Conservation (phyloP, 2,329 filamentous ascomycete genomes). For the Scytalidium sp. region DNA sequence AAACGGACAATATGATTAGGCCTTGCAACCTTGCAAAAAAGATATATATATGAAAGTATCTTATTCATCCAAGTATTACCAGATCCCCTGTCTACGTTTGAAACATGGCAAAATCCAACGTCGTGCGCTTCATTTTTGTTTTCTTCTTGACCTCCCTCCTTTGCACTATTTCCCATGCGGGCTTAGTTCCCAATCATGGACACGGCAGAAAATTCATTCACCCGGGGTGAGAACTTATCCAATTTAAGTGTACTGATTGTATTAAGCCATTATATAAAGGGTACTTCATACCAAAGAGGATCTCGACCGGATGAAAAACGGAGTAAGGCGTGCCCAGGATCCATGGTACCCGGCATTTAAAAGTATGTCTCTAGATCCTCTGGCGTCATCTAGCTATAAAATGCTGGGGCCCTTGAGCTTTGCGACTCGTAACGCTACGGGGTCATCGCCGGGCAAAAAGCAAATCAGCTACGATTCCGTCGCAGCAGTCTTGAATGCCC, state of each 20-base stretch:
- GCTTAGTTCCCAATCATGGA: not conserved
- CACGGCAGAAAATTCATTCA: not conserved
- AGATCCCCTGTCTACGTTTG: not conserved
- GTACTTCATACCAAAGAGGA: constrained; percentile 33
- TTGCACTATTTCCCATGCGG: not conserved
- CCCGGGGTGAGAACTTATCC: not conserved
- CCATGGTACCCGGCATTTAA: constrained; percentile 34
- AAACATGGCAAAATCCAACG: not conserved
- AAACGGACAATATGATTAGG: not conserved
- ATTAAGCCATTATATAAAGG: not conserved
- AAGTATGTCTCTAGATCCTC: constrained; percentile 26
- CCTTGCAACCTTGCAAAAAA: not conserved
- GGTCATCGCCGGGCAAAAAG: constrained; percentile 31
- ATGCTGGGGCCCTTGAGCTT: constrained; percentile 21
- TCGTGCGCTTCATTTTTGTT: not conserved
- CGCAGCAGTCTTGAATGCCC: constrained; percentile 34
- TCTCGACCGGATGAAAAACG: constrained; percentile 36
- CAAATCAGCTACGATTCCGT: constrained; percentile 29
- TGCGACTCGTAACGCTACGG: constrained; percentile 32
- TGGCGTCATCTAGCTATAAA: constrained; percentile 27
- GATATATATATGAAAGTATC: not conserved
- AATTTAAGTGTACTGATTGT: not conserved
- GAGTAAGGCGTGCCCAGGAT: constrained; percentile 29
- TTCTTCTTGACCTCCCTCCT: not conserved
- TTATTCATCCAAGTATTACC: not conserved